Evolutionary conservation across 495 filamentous ascomycete genomes (phyloP), one percentile per base, ranked within the genome.

Genomic region (Filosporella fistucella): DNA sequence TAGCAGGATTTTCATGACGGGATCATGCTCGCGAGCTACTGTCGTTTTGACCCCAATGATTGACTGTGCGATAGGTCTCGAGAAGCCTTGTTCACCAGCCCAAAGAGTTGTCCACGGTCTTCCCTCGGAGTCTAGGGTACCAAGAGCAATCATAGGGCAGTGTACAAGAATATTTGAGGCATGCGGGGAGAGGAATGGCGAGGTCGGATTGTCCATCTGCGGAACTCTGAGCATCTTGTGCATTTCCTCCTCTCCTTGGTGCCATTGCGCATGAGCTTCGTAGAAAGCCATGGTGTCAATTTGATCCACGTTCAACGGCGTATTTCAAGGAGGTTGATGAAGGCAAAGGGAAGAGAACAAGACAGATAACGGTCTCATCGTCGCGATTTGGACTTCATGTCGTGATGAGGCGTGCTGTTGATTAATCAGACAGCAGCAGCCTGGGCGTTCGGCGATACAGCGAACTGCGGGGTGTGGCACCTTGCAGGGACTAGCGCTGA

Each of bases 31-130:
- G 13, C 63, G 62, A 57, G 82, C 82, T 6, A 86, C 79, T 2
- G 73, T 57, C 4, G 75, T 76, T 38, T 70, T 67, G 13, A 88
- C 63, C 2, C 78, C 84, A 16, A 90, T 64, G 2, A 84, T 69
- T 5, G 66, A 71, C 33, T 69, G 61, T 13, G 75, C 76, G 0
- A 86, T 63, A 0, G 81, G 74, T 21, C 65, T 62, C 0, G 77
- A 74, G 56, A 90, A 86, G 9, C 84, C 84, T 4, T 67, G 52
- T 58, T 86, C 76, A 26, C 87, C 86, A 39, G 83, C 86, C 78
- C 82, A 85, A 5, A 91, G 36, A 0, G 82, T 81, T 26, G 82
- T 84, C 87, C 86, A 91, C 14, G 85, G 86, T 23, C 77, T 65
- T 5, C 75, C 77, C 28, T 81, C 42, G 3, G 59, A 54, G 55